Base-by-base conservation (phyloP, 441 rosid genomes). In the Populus hybrid region DNA sequence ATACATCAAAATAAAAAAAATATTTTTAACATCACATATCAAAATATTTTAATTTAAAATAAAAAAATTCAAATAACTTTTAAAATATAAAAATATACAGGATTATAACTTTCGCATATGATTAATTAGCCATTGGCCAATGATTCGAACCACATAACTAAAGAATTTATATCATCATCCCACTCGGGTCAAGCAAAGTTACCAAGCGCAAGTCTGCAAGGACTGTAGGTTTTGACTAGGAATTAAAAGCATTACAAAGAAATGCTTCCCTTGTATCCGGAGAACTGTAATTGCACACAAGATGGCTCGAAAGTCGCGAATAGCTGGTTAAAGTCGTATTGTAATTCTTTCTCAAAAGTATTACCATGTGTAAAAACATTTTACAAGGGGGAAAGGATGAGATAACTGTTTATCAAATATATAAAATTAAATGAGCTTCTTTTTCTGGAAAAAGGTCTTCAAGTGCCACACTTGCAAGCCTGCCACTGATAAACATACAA, bases 401-500 rank as follows among this genome's bases (percentile, higher is more conserved):
- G 35, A 38, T 12, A 21, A 75, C n/a, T 50, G 59, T 50, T 50
- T 50, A 16, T 50, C 59, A 50, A 50, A 50, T 50, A 16, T 50
- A 50, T 30, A 30, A 30, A 77, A 73, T 50, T 84, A 95, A 42
- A 92, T 86, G 81, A 95, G 92, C 85, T 95, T 95, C 89, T 95
- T 92, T 83, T 91, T 90, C 84, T 89, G 87, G 73, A 93, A 93
- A 84, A 90, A 95, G 18, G 94, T 80, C 89, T 93, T 93, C 72
- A 95, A 89, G 79, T 95, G 97, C 97, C 97, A 92, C 61, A 93
- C 63, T 80, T 95, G 98, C 82, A 95, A 76, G 32, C 89, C 91
- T 3, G 94, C 97, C 46, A 95, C 98, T 0, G 93, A 88, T 63
- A 90, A 72, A 78, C 97, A 86, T 67, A 93, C 80, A 40, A 85